phyloP scores from a whole-genome alignment of 306 rosid species.

The Arachis hypogaea region DNA sequence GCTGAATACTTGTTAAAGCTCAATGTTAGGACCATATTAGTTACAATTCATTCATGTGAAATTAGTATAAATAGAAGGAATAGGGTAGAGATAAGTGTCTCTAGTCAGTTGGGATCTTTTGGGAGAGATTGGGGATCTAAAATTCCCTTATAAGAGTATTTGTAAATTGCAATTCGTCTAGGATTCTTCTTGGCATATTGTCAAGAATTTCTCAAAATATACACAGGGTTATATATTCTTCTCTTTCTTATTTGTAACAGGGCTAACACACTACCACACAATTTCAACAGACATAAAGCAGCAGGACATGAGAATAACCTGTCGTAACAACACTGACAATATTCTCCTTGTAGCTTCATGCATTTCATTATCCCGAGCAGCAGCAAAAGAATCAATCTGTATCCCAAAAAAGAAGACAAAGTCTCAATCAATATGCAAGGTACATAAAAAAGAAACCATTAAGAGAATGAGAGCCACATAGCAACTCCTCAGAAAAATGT shows the following conservation, averaged over 20 bases:
- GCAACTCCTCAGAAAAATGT: conserved; percentile 19
- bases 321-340: conserved; percentile 63
- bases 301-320: conserved; percentile 40
- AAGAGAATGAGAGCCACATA: conserved; percentile 15
- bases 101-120: no score
- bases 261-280: conserved; percentile 7
- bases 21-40: no score
- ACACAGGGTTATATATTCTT: no score
- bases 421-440: conserved; percentile 8
- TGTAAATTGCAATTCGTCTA: no score
- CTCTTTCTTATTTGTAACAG: no score
- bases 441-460: conserved; percentile 18
- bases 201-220: no score
- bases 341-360: conserved; percentile 94
- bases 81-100: no score
- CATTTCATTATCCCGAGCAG: conserved; percentile 80
- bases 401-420: conserved; percentile 25
- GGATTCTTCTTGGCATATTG: no score
- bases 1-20: conserved; percentile 1
- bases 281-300: conserved; percentile 20
- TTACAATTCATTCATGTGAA: no score
- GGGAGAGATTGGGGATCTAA: no score
- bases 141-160: no score
- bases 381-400: conserved; percentile 83
- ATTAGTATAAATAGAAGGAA: no score